Evolutionary conservation across 257 asterid species (phyloP).

Genomic region (Fraxinus pennsylvanica): DNA sequence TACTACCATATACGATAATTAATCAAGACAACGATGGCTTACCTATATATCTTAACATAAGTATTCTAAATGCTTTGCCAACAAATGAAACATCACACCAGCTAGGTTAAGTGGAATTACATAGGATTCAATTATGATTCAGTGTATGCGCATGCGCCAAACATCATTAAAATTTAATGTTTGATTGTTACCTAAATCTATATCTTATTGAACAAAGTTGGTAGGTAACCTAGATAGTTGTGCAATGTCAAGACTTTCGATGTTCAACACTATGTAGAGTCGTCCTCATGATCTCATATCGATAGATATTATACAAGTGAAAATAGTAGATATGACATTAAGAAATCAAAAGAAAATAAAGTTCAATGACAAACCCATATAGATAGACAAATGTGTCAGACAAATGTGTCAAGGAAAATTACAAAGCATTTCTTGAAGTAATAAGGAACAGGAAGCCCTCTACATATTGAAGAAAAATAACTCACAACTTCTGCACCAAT

Average conservation of each 20-base stretch:
- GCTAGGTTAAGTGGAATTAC: not conserved
- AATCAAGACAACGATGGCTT: no score
- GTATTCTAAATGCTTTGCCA: not conserved
- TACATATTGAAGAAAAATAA: no score
- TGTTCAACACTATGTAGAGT: no score
- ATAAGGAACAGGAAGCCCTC: no score
- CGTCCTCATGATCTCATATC: no score
- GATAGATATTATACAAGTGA: no score
- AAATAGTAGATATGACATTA: no score
- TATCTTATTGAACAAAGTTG: not conserved
- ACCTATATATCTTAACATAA: no score
- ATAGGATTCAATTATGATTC: not conserved
- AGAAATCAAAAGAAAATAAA: no score
- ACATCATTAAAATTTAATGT: no score
- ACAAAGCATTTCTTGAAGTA: not conserved
- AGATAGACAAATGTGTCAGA: not conserved
- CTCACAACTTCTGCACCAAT: constrained; percentile 33
- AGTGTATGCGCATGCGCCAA: not conserved
- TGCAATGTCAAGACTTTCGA: no score
- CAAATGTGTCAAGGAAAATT: not conserved
- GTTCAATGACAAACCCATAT: not conserved
- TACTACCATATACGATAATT: not conserved
- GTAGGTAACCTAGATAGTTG: not conserved
- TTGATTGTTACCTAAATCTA: not conserved
- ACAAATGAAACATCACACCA: not conserved